Evolutionary conservation across 2,329 filamentous ascomycete genomes (phyloP).

Genomic region (Pochonia chlamydosporia): DNA sequence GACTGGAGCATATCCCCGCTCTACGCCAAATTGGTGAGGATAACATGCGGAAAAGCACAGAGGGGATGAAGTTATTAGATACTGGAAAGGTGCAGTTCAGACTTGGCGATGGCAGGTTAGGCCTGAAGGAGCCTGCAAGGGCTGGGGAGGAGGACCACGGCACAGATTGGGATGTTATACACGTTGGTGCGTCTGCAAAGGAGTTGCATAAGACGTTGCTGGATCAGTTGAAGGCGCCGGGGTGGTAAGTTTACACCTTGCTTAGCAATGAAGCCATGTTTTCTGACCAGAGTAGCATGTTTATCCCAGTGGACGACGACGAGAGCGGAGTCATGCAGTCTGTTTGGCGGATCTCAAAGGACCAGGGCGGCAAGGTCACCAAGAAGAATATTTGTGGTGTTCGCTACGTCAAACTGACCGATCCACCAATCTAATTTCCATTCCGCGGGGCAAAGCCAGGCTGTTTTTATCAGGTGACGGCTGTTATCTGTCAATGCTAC

Average conservation of each 20-base stretch:
- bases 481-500: no score
- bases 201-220: constrained; percentile 67
- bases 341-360: constrained; percentile 72
- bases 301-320: constrained; percentile 67
- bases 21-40: constrained; percentile 55
- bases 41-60: constrained; percentile 60
- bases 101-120: constrained; percentile 66
- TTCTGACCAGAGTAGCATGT: constrained; percentile 44
- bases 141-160: constrained; percentile 42
- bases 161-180: constrained; percentile 80
- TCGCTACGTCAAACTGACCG: constrained; percentile 71
- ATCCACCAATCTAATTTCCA: constrained; percentile 43
- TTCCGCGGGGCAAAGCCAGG: neutral
- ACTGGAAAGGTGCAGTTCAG: constrained; percentile 65
- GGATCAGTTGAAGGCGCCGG: constrained; percentile 72
- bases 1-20: constrained; percentile 66
- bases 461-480: no score
- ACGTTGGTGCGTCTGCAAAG: constrained; percentile 82
- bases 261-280: neutral
- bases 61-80: constrained; percentile 55
- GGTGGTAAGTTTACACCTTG: constrained; percentile 41
- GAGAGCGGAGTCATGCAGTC: constrained; percentile 46
- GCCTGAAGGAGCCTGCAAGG: constrained; percentile 43
- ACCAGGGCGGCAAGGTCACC: constrained; percentile 53
- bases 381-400: constrained; percentile 64